Evolutionary conservation across 139 green algal species (phyloP).

Genomic region (Chlorella sp.): DNA sequence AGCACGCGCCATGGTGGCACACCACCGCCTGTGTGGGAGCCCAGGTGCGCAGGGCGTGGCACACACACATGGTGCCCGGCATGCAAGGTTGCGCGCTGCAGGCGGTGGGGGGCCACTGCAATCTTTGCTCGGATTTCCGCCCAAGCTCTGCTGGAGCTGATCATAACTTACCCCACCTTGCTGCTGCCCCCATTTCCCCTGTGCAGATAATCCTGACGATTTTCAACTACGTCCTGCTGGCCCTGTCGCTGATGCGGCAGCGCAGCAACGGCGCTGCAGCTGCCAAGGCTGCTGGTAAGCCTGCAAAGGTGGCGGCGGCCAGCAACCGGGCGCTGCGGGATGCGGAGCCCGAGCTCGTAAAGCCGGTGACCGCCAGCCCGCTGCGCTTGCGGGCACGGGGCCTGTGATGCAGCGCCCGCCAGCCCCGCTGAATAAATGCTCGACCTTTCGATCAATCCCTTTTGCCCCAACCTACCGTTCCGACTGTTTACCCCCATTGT

Average conservation of each 20-base stretch:
- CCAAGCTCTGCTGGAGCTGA: too few species aligned
- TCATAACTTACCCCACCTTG: too few species aligned
- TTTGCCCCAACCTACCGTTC: too few species aligned
- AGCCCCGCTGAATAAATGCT: too few species aligned
- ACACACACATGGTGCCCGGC: too few species aligned
- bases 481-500: too few species aligned
- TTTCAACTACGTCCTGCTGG: conserved; percentile 50
- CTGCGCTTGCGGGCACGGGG: neutral
- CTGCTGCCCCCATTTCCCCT: neutral
- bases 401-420: too few species aligned
- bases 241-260: conserved; percentile 33
- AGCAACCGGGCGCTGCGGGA: too few species aligned
- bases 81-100: neutral
- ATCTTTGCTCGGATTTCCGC: neutral
- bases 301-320: neutral
- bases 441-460: too few species aligned
- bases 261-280: conserved; percentile 5
- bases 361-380: neutral
- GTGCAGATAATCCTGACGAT: conserved; percentile 35
- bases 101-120: neutral
- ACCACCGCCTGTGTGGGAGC: conserved; percentile 12
- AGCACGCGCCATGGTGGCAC: neutral
- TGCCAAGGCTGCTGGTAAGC: neutral
- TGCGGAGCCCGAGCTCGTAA: too few species aligned
- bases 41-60: neutral